Conservation (phyloP, 805 yeast species). For the Saccharomycopsis synnaedendra region DNA sequence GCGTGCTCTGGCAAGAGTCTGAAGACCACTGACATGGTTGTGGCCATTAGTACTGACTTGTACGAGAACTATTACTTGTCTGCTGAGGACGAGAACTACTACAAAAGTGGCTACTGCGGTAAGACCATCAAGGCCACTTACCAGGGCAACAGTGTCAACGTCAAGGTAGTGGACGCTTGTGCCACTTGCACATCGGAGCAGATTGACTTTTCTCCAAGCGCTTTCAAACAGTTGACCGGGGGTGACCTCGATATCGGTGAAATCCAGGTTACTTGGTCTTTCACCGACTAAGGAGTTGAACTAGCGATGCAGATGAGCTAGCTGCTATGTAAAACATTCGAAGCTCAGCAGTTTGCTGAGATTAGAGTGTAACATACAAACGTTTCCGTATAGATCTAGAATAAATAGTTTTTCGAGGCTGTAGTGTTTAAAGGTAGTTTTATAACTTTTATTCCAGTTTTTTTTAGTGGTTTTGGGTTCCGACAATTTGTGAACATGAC, state of each 20-base stretch:
- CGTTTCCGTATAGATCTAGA: no score
- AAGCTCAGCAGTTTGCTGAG: no score
- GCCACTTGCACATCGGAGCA: conserved; percentile 38
- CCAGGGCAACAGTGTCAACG: conserved; percentile 40
- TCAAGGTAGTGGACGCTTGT: conserved; percentile 47
- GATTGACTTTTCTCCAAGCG: conserved; percentile 52
- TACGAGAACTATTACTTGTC: conserved; percentile 26
- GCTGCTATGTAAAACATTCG: no score
- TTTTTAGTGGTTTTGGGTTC: no score
- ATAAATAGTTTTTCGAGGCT: no score
- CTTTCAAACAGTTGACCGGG: conserved; percentile 38
- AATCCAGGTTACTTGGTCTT: conserved; percentile 39
- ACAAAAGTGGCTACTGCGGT: conserved; percentile 36
- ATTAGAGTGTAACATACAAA: no score
- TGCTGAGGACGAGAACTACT: conserved; percentile 32
- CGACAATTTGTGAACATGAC: no score
- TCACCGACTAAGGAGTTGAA: background rate
- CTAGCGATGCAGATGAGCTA: background rate
- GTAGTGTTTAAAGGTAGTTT: no score
- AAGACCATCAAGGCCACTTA: conserved; percentile 35
- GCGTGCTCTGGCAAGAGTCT: conserved; percentile 47
- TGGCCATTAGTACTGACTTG: conserved; percentile 36
- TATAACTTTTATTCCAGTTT: no score
- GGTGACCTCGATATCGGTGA: conserved; percentile 39
- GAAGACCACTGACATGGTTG: conserved; percentile 37